phyloP scores from a whole-genome alignment of 441 rosid species.

The Corymbia calophylla region DNA sequence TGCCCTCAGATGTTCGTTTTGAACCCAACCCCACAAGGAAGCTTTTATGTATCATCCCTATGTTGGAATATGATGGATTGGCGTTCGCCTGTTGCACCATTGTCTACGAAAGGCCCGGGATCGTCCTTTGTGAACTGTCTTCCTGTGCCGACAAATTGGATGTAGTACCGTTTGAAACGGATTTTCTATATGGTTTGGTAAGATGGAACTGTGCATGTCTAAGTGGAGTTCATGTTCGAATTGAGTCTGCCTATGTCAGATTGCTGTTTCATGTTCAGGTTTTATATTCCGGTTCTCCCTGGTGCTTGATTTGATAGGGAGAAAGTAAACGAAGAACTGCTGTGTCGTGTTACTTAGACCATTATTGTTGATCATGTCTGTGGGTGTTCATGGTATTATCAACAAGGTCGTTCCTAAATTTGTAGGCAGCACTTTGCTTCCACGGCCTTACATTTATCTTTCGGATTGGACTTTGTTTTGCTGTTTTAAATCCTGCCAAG shows the following conservation, averaged over 20 bases:
- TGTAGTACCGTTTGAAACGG: not conserved
- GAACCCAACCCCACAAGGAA: not conserved
- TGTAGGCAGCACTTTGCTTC: not conserved
- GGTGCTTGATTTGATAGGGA: too few species aligned
- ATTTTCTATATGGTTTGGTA: not conserved
- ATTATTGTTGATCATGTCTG: not conserved
- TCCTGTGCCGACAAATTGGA: not conserved
- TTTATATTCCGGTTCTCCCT: too few species aligned
- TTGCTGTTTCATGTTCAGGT: too few species aligned
- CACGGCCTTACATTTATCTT: not conserved
- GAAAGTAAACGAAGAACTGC: not conserved
- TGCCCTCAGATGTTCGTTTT: too few species aligned
- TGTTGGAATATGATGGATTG: not conserved
- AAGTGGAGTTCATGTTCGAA: not conserved
- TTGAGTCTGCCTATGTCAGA: not conserved
- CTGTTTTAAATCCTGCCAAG: not conserved
- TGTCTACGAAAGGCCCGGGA: not conserved
- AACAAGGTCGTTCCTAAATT: not conserved
- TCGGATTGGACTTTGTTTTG: not conserved
- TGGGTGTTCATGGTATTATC: not conserved
- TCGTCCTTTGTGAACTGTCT: not conserved
- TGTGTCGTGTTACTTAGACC: not conserved
- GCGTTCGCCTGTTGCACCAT: not conserved
- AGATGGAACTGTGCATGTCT: not conserved
- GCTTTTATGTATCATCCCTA: not conserved